Percentiles rank a stretch among this genome's conserved stretches.
These are phyloP conservation scores for Lunasporangiospora selenospora DNA, from an alignment of 192 early-diverging fungal species.

Conservation along the genomic window DNA sequence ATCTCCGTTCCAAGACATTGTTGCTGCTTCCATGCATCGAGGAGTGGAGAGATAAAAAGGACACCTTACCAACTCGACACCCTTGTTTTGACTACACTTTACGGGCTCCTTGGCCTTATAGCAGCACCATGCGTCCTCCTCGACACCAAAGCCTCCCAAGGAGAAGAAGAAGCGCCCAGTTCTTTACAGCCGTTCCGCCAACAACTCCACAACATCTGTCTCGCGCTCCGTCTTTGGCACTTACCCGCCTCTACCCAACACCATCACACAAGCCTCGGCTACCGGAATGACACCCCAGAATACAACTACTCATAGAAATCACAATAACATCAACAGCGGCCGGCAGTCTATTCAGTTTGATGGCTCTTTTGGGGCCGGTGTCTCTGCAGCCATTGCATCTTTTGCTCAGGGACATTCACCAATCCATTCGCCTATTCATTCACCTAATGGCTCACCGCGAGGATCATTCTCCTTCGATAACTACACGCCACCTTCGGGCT, in stretches of 20 bases:
- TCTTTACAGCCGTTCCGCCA: constrained; percentile 29
- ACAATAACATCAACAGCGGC: background rate
- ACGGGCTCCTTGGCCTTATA: too few species aligned
- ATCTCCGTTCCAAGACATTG: too few species aligned
- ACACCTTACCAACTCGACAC: too few species aligned
- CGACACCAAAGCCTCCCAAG: constrained; percentile 18
- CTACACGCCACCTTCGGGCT: background rate
- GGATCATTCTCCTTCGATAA: constrained; percentile 33
- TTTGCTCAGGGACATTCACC: constrained; percentile 9
- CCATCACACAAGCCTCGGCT: constrained; percentile 3
- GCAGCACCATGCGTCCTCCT: background rate
- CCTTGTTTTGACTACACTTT: too few species aligned
- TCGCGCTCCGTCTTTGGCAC: constrained; percentile 14
- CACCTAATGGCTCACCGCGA: constrained; percentile 35
- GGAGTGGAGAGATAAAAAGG: too few species aligned
- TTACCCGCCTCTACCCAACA: constrained; percentile 25
- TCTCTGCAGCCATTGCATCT: background rate
- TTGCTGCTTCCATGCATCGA: too few species aligned
- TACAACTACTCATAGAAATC: constrained; percentile 6
- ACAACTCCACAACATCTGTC: constrained; percentile 27
- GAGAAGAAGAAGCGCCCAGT: constrained; percentile 44
- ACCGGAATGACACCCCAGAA: constrained; percentile 9
- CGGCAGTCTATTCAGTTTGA: constrained; percentile 9
- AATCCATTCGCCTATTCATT: constrained; percentile 24
- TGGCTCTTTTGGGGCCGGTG: too few species aligned